These are phyloP conservation scores for Trametes sp. DNA, from an alignment of 1,284 basidiomycete species.

Conservation along the genomic window DNA sequence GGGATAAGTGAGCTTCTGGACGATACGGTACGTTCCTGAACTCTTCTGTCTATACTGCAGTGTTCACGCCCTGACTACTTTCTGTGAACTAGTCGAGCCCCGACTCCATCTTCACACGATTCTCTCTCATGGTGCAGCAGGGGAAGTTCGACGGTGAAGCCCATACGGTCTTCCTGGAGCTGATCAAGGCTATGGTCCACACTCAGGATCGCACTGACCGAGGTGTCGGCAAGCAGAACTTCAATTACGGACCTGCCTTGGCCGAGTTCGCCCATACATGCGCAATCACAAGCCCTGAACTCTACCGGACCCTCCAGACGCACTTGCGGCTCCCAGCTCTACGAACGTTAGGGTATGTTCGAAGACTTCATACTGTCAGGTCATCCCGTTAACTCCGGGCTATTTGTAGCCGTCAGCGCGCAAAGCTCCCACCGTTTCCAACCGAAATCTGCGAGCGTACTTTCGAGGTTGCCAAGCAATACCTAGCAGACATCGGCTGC, in stretches of 20 bases:
- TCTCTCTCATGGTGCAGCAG: slow-evolving; percentile 13
- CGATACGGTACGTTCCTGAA: slow-evolving; percentile 1
- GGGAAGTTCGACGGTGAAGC: slow-evolving; percentile 14
- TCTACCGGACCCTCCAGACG: slow-evolving; percentile 36
- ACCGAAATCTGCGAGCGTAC: slow-evolving; percentile 26
- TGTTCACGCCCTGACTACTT: no score
- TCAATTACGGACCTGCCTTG: slow-evolving; percentile 42
- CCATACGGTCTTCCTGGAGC: slow-evolving; percentile 38
- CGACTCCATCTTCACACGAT: slow-evolving; percentile 6
- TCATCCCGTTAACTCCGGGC: not conserved
- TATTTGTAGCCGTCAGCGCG: not conserved
- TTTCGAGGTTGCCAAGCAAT: slow-evolving; percentile 31
- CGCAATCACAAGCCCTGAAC: slow-evolving; percentile 38
- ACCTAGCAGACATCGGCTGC: slow-evolving; percentile 35
- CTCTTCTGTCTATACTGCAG: no score
- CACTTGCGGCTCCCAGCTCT: slow-evolving; percentile 35
- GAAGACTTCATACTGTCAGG: not conserved
- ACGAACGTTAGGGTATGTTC: slow-evolving; percentile 37
- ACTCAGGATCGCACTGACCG: slow-evolving; percentile 38
- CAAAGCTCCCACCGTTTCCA: slow-evolving; percentile 27
- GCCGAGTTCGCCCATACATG: slow-evolving; percentile 42
- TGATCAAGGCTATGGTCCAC: slow-evolving; percentile 42
- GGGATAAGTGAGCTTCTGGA: not conserved
- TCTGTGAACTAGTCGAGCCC: not conserved
- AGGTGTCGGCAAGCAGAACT: slow-evolving; percentile 48